Evolutionary conservation across 1,284 basidiomycete species (phyloP).

Genomic region (Malassezia brasiliensis): DNA sequence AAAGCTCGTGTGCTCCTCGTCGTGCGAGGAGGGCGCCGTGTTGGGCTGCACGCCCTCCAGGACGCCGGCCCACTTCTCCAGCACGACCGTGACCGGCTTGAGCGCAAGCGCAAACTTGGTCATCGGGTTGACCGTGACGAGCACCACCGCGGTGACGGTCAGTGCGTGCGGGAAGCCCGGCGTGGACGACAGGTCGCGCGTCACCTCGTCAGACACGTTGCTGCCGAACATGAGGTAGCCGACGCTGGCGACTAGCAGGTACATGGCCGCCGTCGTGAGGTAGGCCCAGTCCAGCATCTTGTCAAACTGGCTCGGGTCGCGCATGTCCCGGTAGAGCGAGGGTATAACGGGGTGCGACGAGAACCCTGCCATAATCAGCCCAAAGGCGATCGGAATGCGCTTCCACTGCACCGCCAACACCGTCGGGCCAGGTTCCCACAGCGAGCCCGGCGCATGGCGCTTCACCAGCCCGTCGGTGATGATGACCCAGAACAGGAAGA

Average conservation of each 20-base stretch:
- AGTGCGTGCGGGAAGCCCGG: conserved; percentile 65
- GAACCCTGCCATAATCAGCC: conserved; percentile 93
- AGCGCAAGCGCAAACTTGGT: conserved; percentile 79
- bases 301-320: conserved; percentile 68
- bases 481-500: conserved; percentile 65
- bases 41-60: neutral
- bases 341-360: conserved; percentile 89
- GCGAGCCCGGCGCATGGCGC: conserved; percentile 65
- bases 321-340: conserved; percentile 80
- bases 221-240: conserved; percentile 68
- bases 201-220: conserved; percentile 63
- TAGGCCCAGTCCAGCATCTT: conserved; percentile 78
- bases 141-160: conserved; percentile 73
- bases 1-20: conserved; percentile 8
- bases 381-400: conserved; percentile 59
- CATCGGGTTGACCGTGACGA: conserved; percentile 65
- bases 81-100: conserved; percentile 55
- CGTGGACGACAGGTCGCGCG: conserved; percentile 67
- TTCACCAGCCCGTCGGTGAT: conserved; percentile 76
- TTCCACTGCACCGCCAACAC: conserved; percentile 56
- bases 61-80: conserved; percentile 22
- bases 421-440: conserved; percentile 67
- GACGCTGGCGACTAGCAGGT: conserved; percentile 67
- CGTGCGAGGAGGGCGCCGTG: neutral
- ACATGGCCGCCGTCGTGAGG: conserved; percentile 67